phyloP scores from a whole-genome alignment of 2,329 filamentous ascomycete genomes.

The Colletotrichum sp. region DNA sequence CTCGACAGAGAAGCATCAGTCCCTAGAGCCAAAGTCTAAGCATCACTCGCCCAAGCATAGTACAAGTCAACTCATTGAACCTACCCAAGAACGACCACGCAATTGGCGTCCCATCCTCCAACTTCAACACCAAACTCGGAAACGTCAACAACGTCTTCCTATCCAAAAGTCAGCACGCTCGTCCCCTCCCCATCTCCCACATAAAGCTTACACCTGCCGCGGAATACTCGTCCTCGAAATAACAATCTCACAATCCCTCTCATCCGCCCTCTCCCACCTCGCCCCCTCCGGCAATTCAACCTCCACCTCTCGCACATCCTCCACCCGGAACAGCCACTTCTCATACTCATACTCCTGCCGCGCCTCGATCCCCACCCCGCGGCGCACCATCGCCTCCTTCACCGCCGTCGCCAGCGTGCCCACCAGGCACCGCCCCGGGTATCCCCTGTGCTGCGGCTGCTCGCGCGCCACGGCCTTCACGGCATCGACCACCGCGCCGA shows the following conservation, averaged over 20 bases:
- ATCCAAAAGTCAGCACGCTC: background rate
- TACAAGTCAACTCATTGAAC: background rate
- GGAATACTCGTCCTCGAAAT: conserved; percentile 60
- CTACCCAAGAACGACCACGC: conserved; percentile 68
- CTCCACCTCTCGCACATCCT: conserved; percentile 43
- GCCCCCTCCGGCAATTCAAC: conserved; percentile 50
- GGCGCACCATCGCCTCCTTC: background rate
- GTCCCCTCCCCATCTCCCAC: background rate
- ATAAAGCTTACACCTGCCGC: conserved; percentile 51
- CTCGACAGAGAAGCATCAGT: conserved; percentile 66
- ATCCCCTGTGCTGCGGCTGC: conserved; percentile 22
- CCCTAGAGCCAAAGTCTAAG: conserved; percentile 38
- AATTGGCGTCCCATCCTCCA: conserved; percentile 52
- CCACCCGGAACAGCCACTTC: conserved; percentile 63
- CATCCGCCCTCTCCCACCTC: conserved; percentile 57
- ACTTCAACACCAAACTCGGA: conserved; percentile 52
- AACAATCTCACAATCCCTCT: conserved; percentile 62
- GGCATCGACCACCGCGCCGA: conserved; percentile 34
- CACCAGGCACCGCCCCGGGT: conserved; percentile 37
- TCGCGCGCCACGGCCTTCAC: conserved; percentile 29
- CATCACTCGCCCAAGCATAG: no score
- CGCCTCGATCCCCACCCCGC: conserved; percentile 26
- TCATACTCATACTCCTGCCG: conserved; percentile 41
- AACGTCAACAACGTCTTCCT: conserved; percentile 48
- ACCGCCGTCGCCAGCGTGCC: conserved; percentile 37